Conservation (phyloP, 108 stramenopile genomes). For the Cyclostephanos tholiformis region DNA sequence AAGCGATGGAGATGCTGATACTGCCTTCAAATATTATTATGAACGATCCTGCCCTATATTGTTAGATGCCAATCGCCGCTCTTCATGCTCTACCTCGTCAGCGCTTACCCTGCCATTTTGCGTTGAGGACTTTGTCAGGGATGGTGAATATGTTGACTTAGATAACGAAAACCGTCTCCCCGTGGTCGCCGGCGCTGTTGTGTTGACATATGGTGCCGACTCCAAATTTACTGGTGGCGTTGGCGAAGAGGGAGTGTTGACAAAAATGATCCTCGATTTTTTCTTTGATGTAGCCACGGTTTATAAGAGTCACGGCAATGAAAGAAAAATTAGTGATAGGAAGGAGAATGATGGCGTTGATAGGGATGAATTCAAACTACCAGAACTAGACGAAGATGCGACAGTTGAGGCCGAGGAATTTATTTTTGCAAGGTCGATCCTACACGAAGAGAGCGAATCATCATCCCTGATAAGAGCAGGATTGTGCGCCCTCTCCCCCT, state of each 20-base stretch:
- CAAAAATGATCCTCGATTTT: constrained; percentile 45
- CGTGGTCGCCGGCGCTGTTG: constrained; percentile 39
- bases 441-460: constrained; percentile 3
- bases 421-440: constrained; percentile 26
- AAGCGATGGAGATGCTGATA: constrained; percentile 36
- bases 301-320: constrained; percentile 1
- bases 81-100: not conserved
- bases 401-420: constrained; percentile 39
- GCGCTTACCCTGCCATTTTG: constrained; percentile 17
- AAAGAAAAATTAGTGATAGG: not conserved
- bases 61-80: constrained; percentile 26
- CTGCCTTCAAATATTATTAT: constrained; percentile 43
- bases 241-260: constrained; percentile 47
- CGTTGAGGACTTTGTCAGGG: constrained; percentile 34
- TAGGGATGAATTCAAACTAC: constrained; percentile 1
- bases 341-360: not conserved
- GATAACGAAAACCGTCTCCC: constrained; percentile 20
- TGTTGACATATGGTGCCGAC: constrained; percentile 44
- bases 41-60: constrained; percentile 51
- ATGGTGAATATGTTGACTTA: not conserved
- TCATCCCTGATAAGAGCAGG: constrained; percentile 29
- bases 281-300: constrained; percentile 23
- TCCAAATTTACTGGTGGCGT: constrained; percentile 48
- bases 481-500: constrained; percentile 33
- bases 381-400: constrained; percentile 9